phyloP scores from a whole-genome alignment of 1,284 basidiomycete species.

The Fomitiporia mediterranea region DNA sequence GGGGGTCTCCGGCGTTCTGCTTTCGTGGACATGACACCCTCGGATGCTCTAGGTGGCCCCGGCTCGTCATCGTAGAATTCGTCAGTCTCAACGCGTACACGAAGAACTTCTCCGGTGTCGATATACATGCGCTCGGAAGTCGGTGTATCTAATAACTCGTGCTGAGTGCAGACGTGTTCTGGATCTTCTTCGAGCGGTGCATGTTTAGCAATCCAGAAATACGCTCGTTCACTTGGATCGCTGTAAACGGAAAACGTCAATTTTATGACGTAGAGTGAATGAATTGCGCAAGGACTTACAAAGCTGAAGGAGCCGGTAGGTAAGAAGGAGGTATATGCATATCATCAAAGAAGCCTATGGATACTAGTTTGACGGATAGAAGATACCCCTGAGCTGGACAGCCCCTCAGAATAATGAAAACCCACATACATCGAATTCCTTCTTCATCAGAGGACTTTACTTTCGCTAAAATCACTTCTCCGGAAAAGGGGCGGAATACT shows the following conservation, averaged over 20 bases:
- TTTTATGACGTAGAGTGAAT: not conserved
- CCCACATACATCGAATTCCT: conserved; percentile 70
- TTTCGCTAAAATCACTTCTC: conserved; percentile 87
- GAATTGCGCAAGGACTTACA: conserved; percentile 44
- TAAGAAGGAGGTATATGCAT: conserved; percentile 75
- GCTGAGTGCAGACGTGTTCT: conserved; percentile 51
- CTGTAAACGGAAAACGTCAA: conserved; percentile 36
- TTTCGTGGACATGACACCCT: conserved; percentile 53
- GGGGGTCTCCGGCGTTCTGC: conserved; percentile 57
- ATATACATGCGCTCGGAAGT: conserved; percentile 79
- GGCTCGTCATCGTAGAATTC: conserved; percentile 92
- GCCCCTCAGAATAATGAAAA: conserved; percentile 3
- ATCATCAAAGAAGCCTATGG: conserved; percentile 92
- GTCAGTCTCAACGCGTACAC: conserved; percentile 83
- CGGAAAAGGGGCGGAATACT: conserved; percentile 87
- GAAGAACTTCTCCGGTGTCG: conserved; percentile 77
- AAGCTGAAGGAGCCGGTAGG: conserved; percentile 73
- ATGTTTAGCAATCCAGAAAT: conserved; percentile 68
- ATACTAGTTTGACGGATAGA: no score
- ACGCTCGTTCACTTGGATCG: conserved; percentile 75
- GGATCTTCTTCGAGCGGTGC: conserved; percentile 14
- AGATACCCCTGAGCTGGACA: conserved; percentile 1
- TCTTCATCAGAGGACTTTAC: conserved; percentile 82
- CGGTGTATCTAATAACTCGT: conserved; percentile 66
- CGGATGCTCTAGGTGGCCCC: conserved; percentile 70